Conservation (phyloP, 1,284 basidiomycete species). For the Pholiota adiposa region DNA sequence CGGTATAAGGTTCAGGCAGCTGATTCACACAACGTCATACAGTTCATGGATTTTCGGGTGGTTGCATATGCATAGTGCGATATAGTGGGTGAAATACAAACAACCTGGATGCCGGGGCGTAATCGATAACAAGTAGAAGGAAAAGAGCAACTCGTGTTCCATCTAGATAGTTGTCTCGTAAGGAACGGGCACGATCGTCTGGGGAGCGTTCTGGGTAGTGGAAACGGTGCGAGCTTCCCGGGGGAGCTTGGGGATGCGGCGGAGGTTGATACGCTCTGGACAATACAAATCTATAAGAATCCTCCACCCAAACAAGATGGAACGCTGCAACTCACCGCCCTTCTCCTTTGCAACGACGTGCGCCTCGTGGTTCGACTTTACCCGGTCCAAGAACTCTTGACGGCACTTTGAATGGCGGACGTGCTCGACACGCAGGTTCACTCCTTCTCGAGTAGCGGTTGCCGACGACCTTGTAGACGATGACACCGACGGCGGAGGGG, state of each 20-base stretch:
- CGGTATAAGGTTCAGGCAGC: background rate
- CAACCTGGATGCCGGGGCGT: slow-evolving; percentile 31
- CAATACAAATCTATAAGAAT: slow-evolving; percentile 6
- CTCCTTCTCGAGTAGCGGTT: slow-evolving; percentile 99
- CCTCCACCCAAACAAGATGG: background rate
- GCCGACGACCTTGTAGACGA: slow-evolving; percentile 98
- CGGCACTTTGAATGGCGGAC: slow-evolving; percentile 98
- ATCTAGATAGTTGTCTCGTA: slow-evolving; percentile 89
- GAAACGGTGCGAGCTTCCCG: slow-evolving; percentile 84
- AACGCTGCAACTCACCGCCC: slow-evolving; percentile 69
- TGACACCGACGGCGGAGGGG: slow-evolving; percentile 93
- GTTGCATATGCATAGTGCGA: slow-evolving; percentile 26
- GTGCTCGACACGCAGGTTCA: slow-evolving; percentile 99
- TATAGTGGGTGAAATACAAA: slow-evolving; percentile 23
- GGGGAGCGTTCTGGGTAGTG: slow-evolving; percentile 79
- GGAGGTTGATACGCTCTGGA: slow-evolving; percentile 82
- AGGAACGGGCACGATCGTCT: slow-evolving; percentile 91
- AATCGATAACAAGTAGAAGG: slow-evolving; percentile 10
- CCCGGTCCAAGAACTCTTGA: slow-evolving; percentile 97
- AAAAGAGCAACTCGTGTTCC: slow-evolving; percentile 19
- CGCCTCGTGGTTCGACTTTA: slow-evolving; percentile 89
- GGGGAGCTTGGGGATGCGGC: slow-evolving; percentile 87
- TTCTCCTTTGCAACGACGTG: slow-evolving; percentile 87
- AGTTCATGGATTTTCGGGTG: slow-evolving; percentile 22
- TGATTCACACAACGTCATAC: slow-evolving; percentile 10